These are phyloP conservation scores for Corylus americana DNA, from an alignment of 306 rosid species.

Conservation along the genomic window DNA sequence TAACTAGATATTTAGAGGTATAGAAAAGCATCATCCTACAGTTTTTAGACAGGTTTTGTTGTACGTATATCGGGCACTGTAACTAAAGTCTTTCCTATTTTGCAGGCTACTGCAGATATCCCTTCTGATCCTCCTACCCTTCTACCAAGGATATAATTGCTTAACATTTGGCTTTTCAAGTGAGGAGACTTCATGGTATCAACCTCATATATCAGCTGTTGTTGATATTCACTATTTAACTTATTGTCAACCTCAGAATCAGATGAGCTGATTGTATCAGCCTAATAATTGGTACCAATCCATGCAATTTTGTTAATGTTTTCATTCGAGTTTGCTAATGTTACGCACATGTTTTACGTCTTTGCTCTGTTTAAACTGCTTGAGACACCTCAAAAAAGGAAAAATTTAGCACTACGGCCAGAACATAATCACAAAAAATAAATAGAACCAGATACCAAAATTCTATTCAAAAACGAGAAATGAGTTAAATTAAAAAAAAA, in stretches of 20 bases:
- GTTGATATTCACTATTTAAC: neutral
- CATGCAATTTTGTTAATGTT: neutral
- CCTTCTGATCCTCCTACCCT: constrained; percentile 67
- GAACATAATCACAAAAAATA: too few relatives aligned
- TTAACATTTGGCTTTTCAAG: constrained; percentile 6
- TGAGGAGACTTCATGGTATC: neutral
- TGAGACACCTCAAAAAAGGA: neutral
- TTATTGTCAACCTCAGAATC: neutral
- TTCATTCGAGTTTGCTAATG: too few relatives aligned
- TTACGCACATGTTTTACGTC: neutral
- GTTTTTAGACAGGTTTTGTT: neutral
- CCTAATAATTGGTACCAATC: neutral
- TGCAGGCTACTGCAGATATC: constrained; percentile 72
- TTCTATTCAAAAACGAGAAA: too few relatives aligned
- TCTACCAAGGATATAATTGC: constrained; percentile 55
- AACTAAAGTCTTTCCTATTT: constrained; percentile 17
- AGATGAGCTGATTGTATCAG: constrained; percentile 4
- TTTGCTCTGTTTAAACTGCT: neutral
- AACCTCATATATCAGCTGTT: constrained; percentile 4
- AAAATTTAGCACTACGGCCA: too few relatives aligned
- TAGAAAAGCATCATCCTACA: constrained; percentile 1
- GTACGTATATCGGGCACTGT: neutral
- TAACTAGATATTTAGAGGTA: constrained; percentile 80
- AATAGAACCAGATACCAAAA: too few relatives aligned
- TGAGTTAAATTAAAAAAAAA: too few relatives aligned